A percentile compares a stretch with the other conserved stretches of the same genome.
These are phyloP conservation scores for Schizosaccharomyces cryophilus DNA, from an alignment of 805 yeast genomes.

Conservation along the genomic window DNA sequence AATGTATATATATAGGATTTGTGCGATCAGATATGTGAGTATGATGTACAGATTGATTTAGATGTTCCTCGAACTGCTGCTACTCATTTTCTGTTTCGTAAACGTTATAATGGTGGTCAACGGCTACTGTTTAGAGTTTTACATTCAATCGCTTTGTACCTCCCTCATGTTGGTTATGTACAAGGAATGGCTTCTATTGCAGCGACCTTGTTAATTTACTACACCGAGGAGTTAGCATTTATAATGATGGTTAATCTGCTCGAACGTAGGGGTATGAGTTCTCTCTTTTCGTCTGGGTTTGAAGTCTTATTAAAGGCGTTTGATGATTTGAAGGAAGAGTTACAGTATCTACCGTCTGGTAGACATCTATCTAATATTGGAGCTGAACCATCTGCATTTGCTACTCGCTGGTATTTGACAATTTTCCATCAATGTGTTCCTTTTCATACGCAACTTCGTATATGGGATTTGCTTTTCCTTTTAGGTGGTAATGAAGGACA, in stretches of 20 bases:
- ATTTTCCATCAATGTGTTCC: slow-evolving; percentile 8
- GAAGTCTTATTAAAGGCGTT: slow-evolving; percentile 6
- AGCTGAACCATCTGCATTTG: slow-evolving; percentile 7
- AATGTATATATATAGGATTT: not conserved
- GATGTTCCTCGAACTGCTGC: slow-evolving; percentile 9
- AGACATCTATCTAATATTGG: slow-evolving; percentile 3
- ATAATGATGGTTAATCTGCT: slow-evolving; percentile 6
- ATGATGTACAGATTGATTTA: slow-evolving; percentile 9
- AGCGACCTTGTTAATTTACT: slow-evolving; percentile 18
- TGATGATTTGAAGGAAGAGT: slow-evolving; percentile 3
- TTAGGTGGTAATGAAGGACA: not conserved
- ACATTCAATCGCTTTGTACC: slow-evolving; percentile 7
- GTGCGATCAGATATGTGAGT: slow-evolving; percentile 5
- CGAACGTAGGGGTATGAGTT: slow-evolving; percentile 4
- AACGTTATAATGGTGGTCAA: slow-evolving; percentile 9
- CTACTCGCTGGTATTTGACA: slow-evolving; percentile 10
- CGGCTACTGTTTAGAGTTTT: slow-evolving; percentile 8
- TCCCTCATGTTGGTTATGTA: slow-evolving; percentile 14
- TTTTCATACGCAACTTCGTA: slow-evolving; percentile 7
- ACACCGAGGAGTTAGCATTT: slow-evolving; percentile 7
- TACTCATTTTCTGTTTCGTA: slow-evolving; percentile 8
- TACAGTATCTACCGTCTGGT: not conserved
- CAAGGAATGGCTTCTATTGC: slow-evolving; percentile 19
- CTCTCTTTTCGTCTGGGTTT: slow-evolving; percentile 6
- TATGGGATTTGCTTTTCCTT: slow-evolving; percentile 9